Evolutionary conservation across 1,284 basidiomycete genomes (phyloP).

Genomic region (Austroboletus novae-zelandiae): DNA sequence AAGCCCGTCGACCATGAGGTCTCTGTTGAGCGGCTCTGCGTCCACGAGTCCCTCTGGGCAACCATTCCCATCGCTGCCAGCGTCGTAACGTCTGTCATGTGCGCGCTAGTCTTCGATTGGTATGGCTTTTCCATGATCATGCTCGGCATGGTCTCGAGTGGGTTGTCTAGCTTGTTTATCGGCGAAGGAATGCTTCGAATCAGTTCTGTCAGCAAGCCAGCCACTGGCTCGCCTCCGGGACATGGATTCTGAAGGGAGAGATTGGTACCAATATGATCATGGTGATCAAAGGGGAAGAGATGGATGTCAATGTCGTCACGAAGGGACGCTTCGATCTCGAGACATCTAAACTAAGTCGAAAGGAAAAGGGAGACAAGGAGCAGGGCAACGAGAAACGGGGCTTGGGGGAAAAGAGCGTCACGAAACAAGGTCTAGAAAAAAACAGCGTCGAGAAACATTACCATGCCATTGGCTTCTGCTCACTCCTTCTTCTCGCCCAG

Average conservation of each 20-base stretch:
- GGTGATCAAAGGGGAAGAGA: not conserved
- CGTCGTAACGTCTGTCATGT: not conserved
- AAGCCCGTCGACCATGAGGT: not conserved
- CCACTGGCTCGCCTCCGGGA: not conserved
- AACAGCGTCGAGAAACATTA: not conserved
- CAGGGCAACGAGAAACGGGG: too few relatives aligned
- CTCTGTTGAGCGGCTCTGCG: not conserved
- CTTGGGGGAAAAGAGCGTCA: not conserved
- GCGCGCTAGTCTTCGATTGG: not conserved
- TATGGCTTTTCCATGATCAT: not conserved
- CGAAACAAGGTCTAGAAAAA: not conserved
- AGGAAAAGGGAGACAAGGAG: too few relatives aligned
- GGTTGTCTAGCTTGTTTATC: not conserved
- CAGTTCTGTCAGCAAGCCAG: not conserved
- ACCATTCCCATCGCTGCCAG: not conserved
- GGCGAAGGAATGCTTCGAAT: not conserved
- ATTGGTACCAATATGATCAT: not conserved
- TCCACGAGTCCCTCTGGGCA: not conserved
- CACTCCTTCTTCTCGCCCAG: constrained; percentile 19
- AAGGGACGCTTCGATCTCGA: not conserved
- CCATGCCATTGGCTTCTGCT: constrained; percentile 15
- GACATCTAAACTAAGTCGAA: not conserved
- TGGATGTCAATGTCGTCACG: not conserved
- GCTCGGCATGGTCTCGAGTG: not conserved
- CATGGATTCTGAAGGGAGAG: not conserved